Percentiles rank a stretch among this genome's conserved stretches.
phyloP scores from a whole-genome alignment of 306 rosid species.

The Lotus japonicus region DNA sequence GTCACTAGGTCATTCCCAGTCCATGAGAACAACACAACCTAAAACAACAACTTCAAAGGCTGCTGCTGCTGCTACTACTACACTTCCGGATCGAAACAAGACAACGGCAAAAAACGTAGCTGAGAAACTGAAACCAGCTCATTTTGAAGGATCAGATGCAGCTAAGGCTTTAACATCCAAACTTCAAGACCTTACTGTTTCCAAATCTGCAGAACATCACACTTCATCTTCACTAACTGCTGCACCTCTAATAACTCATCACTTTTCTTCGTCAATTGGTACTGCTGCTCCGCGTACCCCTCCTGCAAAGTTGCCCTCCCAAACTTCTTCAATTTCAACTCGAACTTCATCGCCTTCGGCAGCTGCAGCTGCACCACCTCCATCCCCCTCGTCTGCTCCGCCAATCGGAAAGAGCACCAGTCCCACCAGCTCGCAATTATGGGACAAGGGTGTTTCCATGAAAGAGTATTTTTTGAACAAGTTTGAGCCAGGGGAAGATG shows the following conservation, averaged over 20 bases:
- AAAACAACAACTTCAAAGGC: not conserved
- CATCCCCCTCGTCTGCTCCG: slow-evolving; percentile 10
- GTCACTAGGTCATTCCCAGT: slow-evolving; percentile 14
- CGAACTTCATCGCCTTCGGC: not conserved
- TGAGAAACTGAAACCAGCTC: slow-evolving; percentile 35
- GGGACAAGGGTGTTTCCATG: slow-evolving; percentile 77
- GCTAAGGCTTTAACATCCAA: slow-evolving; percentile 45
- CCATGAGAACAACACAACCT: slow-evolving; percentile 26
- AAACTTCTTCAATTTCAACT: not conserved
- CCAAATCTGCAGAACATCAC: slow-evolving; percentile 23
- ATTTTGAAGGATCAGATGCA: slow-evolving; percentile 36
- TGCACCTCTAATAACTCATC: not conserved
- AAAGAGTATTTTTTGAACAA: slow-evolving; percentile 70
- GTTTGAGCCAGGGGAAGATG: slow-evolving; percentile 92
- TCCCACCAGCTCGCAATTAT: slow-evolving; percentile 25
- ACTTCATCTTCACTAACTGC: not conserved
- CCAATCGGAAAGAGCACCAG: slow-evolving; percentile 13
- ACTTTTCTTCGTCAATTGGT: not conserved
- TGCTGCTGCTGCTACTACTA: not conserved
- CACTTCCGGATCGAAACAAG: slow-evolving; percentile 21
- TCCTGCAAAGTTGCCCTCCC: slow-evolving; percentile 11
- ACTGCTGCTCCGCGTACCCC: slow-evolving; percentile 15
- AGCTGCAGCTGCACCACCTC: slow-evolving; percentile 16
- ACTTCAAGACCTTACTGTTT: slow-evolving; percentile 32
- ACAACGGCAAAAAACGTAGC: slow-evolving; percentile 20